Conservation (phyloP, 208 protist genomes). For the Polymyxa betae region DNA sequence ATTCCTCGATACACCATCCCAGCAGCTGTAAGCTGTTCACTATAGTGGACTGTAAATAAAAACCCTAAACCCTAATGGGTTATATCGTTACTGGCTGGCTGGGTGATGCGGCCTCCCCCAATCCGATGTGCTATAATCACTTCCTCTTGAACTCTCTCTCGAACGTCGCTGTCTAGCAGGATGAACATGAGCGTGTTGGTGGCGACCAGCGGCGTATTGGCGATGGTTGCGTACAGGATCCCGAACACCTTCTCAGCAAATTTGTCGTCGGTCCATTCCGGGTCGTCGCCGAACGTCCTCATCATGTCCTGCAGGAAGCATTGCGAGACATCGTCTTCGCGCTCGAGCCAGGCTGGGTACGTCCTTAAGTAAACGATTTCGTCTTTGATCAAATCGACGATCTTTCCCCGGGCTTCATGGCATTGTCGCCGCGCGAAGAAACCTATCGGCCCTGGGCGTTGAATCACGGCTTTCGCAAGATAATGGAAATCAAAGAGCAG, state of each 20-base stretch:
- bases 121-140: constrained; percentile 1
- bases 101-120: neutral
- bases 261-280: constrained; percentile 8
- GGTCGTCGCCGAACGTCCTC: constrained; percentile 14
- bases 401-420: neutral
- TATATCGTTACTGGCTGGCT: neutral
- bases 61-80: neutral
- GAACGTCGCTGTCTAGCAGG: neutral
- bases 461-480: neutral
- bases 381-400: constrained; percentile 4
- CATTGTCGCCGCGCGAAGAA: neutral
- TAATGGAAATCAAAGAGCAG: neutral
- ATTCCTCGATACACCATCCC: constrained; percentile 7
- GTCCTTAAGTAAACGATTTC: neutral
- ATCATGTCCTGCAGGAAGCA: constrained; percentile 43
- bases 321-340: neutral
- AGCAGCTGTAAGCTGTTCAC: neutral
- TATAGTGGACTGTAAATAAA: neutral
- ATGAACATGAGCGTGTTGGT: constrained; percentile 31
- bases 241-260: constrained; percentile 40
- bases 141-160: constrained; percentile 4
- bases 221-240: constrained; percentile 17
- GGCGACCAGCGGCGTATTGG: constrained; percentile 50
- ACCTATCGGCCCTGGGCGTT: neutral
- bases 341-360: neutral